Base-by-base conservation (phyloP, 495 filamentous ascomycete genomes). In the Xylaria castorea region DNA sequence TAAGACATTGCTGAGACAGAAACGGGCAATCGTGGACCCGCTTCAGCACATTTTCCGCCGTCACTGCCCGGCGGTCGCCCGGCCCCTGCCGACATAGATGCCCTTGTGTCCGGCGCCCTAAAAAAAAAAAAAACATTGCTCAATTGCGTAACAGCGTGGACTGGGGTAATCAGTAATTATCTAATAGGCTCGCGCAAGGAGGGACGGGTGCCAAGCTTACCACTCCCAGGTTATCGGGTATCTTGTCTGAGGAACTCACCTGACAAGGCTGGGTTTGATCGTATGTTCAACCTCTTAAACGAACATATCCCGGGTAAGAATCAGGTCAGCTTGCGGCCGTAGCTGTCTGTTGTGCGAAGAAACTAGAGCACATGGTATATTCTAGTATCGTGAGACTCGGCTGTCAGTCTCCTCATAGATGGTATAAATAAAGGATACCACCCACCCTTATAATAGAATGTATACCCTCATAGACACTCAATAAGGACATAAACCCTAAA, bases 21-120 rank as follows among this genome's bases (percentile, higher is more conserved):
- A 20, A 68, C 66, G 66, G 66, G 66, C 22, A 50, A 57, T 68
- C 30, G 50, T 57, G 32, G 66, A 42, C 50, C 66, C 66, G 64
- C 64, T 68, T 7, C 66, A 42, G 20, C 14, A n/a, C 66, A 55
- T 38, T 44, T 68, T 14, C 32, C 66, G 66, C 66, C 50, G 48
- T 36, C 34, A 9, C 34, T 14, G 18, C 48, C 34, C 66, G 50
- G 50, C 12, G 44, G 14, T 42, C 50, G 66, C 50, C 66, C 66
- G 66, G 66, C 11, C 48, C 66, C 66, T 42, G 50, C 66, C 66
- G 66, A 57, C 66, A 25, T 27, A 25, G 18, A 68, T 3, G 25
- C 1, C 12, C 38, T 42, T 25, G 62, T 27, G 48, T 48, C 48
- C 65, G 18, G 8, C 3, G 20, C 25, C 12, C 32, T 20, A 51